Conservation (phyloP, 352 stramenopile species). For the Globisporangium alternatum region DNA sequence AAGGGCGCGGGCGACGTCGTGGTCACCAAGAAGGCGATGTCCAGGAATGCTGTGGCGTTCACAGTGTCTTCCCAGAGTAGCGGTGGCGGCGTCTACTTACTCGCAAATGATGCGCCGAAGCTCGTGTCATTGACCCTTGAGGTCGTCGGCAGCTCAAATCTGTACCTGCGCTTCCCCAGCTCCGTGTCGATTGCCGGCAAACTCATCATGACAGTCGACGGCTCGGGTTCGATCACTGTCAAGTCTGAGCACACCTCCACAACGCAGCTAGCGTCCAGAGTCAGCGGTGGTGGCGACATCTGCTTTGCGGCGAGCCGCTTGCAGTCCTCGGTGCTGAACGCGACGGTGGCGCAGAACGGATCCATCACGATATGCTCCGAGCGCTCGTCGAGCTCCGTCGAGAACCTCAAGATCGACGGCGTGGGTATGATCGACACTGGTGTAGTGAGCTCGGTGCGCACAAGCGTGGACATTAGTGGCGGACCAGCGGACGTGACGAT, state of each 20-base stretch:
- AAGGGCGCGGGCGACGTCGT: conserved; percentile 8
- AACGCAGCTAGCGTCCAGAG: neutral
- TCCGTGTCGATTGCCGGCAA: neutral
- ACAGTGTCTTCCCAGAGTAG: neutral
- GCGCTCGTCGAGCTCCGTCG: neutral
- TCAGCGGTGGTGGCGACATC: neutral
- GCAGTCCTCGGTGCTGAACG: neutral
- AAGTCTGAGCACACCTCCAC: neutral
- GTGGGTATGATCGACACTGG: conserved; percentile 1
- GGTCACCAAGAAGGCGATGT: conserved; percentile 2
- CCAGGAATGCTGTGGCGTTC: neutral
- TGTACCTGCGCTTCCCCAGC: neutral
- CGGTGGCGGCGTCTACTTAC: conserved; percentile 3
- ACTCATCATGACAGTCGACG: neutral
- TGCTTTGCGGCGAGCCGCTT: conserved; percentile 2
- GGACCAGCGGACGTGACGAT: neutral
- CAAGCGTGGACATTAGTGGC: neutral
- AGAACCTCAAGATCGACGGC: conserved; percentile 1
- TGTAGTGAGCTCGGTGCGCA: neutral
- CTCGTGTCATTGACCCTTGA: conserved; percentile 1
- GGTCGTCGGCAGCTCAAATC: neutral
- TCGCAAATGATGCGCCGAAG: neutral
- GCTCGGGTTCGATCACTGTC: neutral
- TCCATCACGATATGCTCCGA: neutral
- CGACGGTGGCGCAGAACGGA: neutral